phyloP scores from a whole-genome alignment of 345 rosid species.

The Orychophragmus violaceus region DNA sequence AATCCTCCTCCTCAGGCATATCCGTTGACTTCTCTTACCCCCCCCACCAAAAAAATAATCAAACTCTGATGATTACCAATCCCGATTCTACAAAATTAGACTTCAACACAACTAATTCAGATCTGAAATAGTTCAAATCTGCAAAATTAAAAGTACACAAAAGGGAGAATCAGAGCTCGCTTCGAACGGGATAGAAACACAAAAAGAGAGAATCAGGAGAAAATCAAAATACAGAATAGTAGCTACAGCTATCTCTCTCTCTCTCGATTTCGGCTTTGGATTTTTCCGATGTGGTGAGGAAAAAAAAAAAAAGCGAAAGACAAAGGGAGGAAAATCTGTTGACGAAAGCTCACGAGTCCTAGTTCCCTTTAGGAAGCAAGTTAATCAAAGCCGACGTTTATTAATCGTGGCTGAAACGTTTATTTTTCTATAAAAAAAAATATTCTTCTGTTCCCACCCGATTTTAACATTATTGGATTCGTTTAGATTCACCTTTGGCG shows the following conservation, averaged over 20 bases:
- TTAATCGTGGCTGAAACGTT: too few species aligned
- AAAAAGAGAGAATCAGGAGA: background rate
- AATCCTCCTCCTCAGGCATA: conserved; percentile 72
- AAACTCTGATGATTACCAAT: conserved; percentile 19
- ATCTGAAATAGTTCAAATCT: conserved; percentile 16
- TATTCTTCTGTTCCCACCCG: too few species aligned
- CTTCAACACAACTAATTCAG: conserved; percentile 11
- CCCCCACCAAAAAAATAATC: conserved; percentile 18
- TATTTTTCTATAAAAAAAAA: too few species aligned
- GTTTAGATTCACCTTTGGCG: too few species aligned
- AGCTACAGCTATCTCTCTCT: too few species aligned
- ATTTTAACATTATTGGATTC: too few species aligned
- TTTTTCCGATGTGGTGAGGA: too few species aligned
- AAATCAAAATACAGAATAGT: conserved; percentile 5
- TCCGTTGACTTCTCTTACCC: conserved; percentile 28
- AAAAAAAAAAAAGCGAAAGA: background rate
- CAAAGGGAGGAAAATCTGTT: background rate
- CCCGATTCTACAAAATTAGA: conserved; percentile 15
- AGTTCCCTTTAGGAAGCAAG: too few species aligned
- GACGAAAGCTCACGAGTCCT: conserved; percentile 1
- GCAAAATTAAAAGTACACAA: background rate
- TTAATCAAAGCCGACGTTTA: too few species aligned
- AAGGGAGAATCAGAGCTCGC: conserved; percentile 20
- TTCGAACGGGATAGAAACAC: background rate
- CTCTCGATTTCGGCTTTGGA: background rate